Evolutionary conservation across 2,329 filamentous ascomycete genomes (phyloP), one percentile per base, ranked within the genome.

Genomic region (Trichophyton schoenleinii): DNA sequence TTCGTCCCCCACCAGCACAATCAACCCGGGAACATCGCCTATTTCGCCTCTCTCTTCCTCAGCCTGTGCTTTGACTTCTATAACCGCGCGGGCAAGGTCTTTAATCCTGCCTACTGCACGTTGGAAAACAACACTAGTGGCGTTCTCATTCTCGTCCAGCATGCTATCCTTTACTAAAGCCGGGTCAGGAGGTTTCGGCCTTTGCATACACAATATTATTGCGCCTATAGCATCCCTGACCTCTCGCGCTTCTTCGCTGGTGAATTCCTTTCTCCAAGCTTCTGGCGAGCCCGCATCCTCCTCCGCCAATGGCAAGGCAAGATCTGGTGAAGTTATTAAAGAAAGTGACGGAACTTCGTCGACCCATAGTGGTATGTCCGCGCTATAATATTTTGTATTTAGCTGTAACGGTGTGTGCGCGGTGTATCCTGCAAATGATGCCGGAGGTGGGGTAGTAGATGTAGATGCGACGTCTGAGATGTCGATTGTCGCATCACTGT

Each of bases 311-410:
- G 31, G 5, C 44, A 11, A 36, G 22, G 49, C 11, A n/a, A 28
- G 11, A 38, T 38, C 20, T n/a, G 22, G 4, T n/a, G 61, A 28
- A 20, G 20, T 2, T 59, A 59, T 28, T 46, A 57, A 13, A 7
- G 34, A 25, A 42, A 22, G 41, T 11, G 46, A 15, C 22, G 75
- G 73, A 11, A 78, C 70, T 64, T 78, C 76, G 59, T 79, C 77
- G 20, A 78, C 76, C 77, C 77, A 79, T 52, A 79, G 70, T 15
- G 72, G 74, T 22, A 79, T 68, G 15, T 78, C 73, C 4, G 74
- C 70, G 3, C 65, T 69, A 63, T 78, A 79, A 66, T 79, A 79
- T 65, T 73, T 75, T 48, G 75, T 78, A 55, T 67, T 55, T 55
- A 79, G 66, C 4, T 62, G 67, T 34, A 78, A 68, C 4, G 76